Percentiles rank a stretch among this genome's conserved stretches.
Evolutionary conservation across 495 filamentous ascomycete species (phyloP).

Genomic region (Letharia columbiana): DNA sequence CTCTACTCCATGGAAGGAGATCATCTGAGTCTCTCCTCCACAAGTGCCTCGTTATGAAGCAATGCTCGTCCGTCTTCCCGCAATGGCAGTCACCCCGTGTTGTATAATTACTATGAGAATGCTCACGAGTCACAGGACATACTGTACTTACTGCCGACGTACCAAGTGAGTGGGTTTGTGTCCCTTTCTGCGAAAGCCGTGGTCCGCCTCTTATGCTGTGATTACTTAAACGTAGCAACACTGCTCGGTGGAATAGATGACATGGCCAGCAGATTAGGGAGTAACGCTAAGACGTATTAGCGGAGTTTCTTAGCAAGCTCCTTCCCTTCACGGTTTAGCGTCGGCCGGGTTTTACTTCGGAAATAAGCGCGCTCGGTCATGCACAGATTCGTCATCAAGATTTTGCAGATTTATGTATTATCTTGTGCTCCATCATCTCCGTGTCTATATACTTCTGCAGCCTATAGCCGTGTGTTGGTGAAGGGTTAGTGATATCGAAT

Average conservation of each 20-base stretch:
- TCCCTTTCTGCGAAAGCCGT: too few relatives aligned
- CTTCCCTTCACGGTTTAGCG: not conserved
- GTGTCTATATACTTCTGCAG: not conserved
- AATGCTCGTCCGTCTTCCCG: too few relatives aligned
- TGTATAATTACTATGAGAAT: too few relatives aligned
- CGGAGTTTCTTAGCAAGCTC: not conserved
- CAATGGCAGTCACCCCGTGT: too few relatives aligned
- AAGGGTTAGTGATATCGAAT: not conserved
- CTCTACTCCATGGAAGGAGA: too few relatives aligned
- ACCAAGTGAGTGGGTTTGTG: too few relatives aligned
- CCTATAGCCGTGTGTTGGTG: not conserved
- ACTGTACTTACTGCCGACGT: too few relatives aligned
- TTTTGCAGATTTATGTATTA: not conserved
- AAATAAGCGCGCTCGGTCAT: not conserved
- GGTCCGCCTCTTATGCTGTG: too few relatives aligned
- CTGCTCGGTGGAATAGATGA: not conserved
- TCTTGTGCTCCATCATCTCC: not conserved
- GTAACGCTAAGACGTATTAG: not conserved
- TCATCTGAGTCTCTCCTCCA: too few relatives aligned
- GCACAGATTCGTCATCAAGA: not conserved
- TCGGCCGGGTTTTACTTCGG: slow-evolving; percentile 1
- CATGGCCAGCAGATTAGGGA: not conserved
- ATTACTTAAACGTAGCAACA: too few relatives aligned
- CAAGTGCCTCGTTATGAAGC: too few relatives aligned
- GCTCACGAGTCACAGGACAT: too few relatives aligned